Percentiles rank a stretch among this genome's conserved stretches.
These are phyloP conservation scores for Cladorrhinum sp. DNA, from an alignment of 2,329 filamentous ascomycete genomes.

Conservation along the genomic window DNA sequence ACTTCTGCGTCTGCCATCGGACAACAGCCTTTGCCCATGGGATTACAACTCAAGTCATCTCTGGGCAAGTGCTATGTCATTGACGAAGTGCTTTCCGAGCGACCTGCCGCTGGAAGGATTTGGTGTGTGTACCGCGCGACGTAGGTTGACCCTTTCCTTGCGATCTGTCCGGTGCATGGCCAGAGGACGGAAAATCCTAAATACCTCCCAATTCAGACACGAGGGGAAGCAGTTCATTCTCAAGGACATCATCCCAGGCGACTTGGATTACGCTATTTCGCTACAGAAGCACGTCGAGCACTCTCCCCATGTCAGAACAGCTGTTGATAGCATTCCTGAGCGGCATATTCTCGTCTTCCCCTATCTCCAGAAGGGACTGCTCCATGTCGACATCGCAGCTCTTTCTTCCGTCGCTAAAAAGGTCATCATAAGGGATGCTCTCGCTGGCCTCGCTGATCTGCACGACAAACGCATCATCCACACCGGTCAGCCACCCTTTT, in stretches of 20 bases:
- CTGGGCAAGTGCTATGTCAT: conserved; percentile 20
- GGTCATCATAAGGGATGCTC: conserved; percentile 16
- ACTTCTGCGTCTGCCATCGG: conserved; percentile 13
- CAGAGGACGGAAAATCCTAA: too few relatives aligned
- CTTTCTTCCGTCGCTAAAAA: conserved; percentile 18
- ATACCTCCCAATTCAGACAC: conserved; percentile 14
- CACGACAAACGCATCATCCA: conserved; percentile 20
- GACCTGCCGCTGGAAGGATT: conserved; percentile 17
- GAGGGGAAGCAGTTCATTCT: conserved; percentile 19
- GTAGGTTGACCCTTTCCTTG: conserved; percentile 19
- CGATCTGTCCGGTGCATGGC: conserved; percentile 9
- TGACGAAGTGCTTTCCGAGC: conserved; percentile 22
- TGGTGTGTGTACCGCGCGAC: conserved; percentile 21
- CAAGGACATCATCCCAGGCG: conserved; percentile 21
- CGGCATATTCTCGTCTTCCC: conserved; percentile 20
- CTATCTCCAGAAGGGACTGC: conserved; percentile 19
- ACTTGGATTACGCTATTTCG: conserved; percentile 16
- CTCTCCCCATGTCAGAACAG: conserved; percentile 18
- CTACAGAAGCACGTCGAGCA: conserved; percentile 21
- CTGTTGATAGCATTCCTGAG: conserved; percentile 20
- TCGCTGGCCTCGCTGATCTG: conserved; percentile 17
- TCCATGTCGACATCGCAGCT: conserved; percentile 19
- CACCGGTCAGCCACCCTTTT: conserved; percentile 14
- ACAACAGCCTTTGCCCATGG: conserved; percentile 16
- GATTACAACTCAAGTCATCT: conserved; percentile 19